phyloP scores from a whole-genome alignment of 768 basidiomycete genomes.

The Cantharellus anzutake region DNA sequence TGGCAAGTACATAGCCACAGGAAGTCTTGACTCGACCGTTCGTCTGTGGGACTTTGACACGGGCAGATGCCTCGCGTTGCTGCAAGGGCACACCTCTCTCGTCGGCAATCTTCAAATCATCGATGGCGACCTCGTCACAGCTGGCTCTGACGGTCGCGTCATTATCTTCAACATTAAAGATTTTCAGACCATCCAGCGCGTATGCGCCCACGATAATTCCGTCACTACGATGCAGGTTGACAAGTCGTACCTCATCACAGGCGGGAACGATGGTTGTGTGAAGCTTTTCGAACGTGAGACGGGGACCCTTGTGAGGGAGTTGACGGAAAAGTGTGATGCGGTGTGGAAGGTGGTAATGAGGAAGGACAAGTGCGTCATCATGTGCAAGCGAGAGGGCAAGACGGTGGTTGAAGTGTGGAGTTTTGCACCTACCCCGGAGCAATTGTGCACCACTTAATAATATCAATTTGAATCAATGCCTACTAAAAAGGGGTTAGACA shows the following conservation, averaged over 20 bases:
- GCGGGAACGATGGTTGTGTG: slow-evolving; percentile 74
- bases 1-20: slow-evolving; percentile 62
- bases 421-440: slow-evolving; percentile 18
- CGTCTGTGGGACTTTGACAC: slow-evolving; percentile 52
- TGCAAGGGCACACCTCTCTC: slow-evolving; percentile 82
- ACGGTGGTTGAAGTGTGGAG: slow-evolving; percentile 82
- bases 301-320: slow-evolving; percentile 53
- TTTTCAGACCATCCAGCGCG: slow-evolving; percentile 25
- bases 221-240: slow-evolving; percentile 81
- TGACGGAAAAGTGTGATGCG: slow-evolving; percentile 57
- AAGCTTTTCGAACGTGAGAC: slow-evolving; percentile 48
- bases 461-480: too few relatives aligned
- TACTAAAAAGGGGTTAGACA: too few relatives aligned
- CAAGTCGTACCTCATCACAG: slow-evolving; percentile 58
- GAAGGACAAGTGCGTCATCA: slow-evolving; percentile 53
- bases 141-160: slow-evolving; percentile 76
- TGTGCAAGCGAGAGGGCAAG: slow-evolving; percentile 63
- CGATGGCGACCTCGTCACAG: slow-evolving; percentile 51
- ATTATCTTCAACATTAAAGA: slow-evolving; percentile 42
- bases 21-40: slow-evolving; percentile 85
- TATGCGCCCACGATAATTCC: slow-evolving; percentile 76
- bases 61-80: slow-evolving; percentile 62
- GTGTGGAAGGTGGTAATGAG: slow-evolving; percentile 77
- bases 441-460: neutral
- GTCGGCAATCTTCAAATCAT: slow-evolving; percentile 80